A percentile compares a stretch with the other conserved stretches of the same genome.
These are phyloP conservation scores for Eucalyptus pauciflora DNA, from an alignment of 345 rosid genomes.

Conservation along the genomic window DNA sequence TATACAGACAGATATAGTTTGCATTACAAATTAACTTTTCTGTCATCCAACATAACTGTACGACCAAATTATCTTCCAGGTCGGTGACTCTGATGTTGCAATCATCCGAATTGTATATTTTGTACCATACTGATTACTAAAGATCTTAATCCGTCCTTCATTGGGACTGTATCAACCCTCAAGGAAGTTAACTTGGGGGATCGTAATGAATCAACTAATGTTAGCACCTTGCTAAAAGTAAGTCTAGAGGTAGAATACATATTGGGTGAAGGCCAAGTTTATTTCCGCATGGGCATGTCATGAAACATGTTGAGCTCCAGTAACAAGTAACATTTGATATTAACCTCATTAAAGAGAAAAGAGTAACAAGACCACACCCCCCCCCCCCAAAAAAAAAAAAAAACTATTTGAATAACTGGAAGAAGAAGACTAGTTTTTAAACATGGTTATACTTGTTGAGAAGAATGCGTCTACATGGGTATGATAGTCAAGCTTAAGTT, in stretches of 20 bases:
- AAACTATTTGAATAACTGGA: background rate
- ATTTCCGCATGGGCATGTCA: background rate
- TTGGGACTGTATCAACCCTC: background rate
- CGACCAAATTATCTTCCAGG: background rate
- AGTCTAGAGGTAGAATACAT: background rate
- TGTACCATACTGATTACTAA: background rate
- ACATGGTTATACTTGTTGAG: background rate
- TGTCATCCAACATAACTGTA: background rate
- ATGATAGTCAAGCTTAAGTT: background rate
- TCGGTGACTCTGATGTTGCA: background rate
- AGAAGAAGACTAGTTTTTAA: background rate
- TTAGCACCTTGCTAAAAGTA: background rate
- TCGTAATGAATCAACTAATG: background rate
- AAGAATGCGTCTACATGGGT: background rate
- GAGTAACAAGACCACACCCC: background rate
- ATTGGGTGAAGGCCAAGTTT: background rate
- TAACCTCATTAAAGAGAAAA: background rate
- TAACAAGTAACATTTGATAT: background rate
- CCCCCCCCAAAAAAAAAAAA: background rate
- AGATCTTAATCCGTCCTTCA: background rate
- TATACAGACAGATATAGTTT: background rate
- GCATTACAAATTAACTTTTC: background rate
- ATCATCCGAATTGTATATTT: background rate
- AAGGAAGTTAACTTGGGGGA: background rate
- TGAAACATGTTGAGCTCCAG: background rate